Evolutionary conservation across 2,329 filamentous ascomycete species (phyloP), one percentile per base, ranked within the genome.

Genomic region (Cryphonectria carpinicola): DNA sequence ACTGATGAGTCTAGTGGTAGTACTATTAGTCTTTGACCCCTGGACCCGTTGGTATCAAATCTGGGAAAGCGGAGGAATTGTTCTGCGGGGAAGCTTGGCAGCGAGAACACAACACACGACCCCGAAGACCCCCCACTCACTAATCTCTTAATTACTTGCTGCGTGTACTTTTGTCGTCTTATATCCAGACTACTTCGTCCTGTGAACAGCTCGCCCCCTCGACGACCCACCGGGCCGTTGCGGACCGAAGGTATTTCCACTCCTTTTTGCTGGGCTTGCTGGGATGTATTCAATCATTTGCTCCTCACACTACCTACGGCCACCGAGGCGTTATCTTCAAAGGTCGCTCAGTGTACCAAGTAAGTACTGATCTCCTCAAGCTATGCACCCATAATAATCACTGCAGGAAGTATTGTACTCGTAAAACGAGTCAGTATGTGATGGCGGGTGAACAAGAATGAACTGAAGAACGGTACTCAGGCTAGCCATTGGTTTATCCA

Each of bases 21-120:
- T n/a, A n/a, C n/a, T n/a, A n/a, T n/a, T n/a, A 32, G 52, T 28
- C 13, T 14, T 25, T 14, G 52, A 60, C 56, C 56, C 6, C 19
- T 60, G 56, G 25, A n/a, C 32, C 6, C 32, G 13, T 56, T 13
- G 49, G n/a, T 32, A 25, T 17, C 35, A 41, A 58, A 66, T 56
- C 64, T 52, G 49, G 64, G 49, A 35, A 66, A 66, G 49, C 35
- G 64, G 64, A 43, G 28, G 32, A 14, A 37, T 7, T 58, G 46
- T 19, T 14, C 17, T 28, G 32, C 43, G 32, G 28, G 49, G 32
- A 52, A 32, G 22, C 46, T 54, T 60, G 56, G 10, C 56, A 17
- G 56, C 17, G 56, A 35, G 52, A 56, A 28, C 52, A 28, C 25
- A 56, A 28, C 52, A 28, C 25, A 56, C 52, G 52, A 56, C n/a